A percentile compares a stretch with the other conserved stretches of the same genome.
Conservation (phyloP, 148 eudicot genomes). For the Selenicereus undatus region DNA sequence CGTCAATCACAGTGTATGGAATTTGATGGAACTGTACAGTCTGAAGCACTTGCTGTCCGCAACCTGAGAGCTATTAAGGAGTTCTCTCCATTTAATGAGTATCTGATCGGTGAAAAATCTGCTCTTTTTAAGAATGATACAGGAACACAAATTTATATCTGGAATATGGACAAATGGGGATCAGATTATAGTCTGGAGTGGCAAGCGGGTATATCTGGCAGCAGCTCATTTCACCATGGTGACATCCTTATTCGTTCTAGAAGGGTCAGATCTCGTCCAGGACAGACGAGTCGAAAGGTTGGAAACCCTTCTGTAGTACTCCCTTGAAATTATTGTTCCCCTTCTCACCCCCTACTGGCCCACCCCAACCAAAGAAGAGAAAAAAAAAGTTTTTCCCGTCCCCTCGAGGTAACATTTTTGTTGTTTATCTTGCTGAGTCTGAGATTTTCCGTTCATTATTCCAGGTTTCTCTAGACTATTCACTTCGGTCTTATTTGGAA, state of each 20-base stretch:
- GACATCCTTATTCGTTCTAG: conserved; percentile 59
- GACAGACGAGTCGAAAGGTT: conserved; percentile 57
- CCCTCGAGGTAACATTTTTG: neutral
- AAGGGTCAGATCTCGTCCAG: conserved; percentile 68
- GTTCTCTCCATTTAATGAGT: conserved; percentile 70
- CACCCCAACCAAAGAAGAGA: neutral
- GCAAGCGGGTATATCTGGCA: conserved; percentile 42
- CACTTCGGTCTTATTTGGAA: conserved; percentile 60
- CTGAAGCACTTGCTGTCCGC: conserved; percentile 43
- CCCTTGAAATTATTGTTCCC: neutral
- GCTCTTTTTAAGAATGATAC: conserved; percentile 41
- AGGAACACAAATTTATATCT: conserved; percentile 75
- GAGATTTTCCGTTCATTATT: conserved; percentile 15
- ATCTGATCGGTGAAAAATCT: conserved; percentile 70
- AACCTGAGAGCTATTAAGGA: conserved; percentile 58
- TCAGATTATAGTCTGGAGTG: conserved; percentile 56
- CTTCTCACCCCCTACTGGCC: neutral
- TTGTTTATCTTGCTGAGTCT: neutral
- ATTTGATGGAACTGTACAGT: conserved; percentile 48
- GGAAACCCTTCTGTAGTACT: neutral
- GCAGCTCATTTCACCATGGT: conserved; percentile 59
- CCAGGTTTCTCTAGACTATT: conserved; percentile 68
- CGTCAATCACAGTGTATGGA: conserved; percentile 53
- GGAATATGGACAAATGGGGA: conserved; percentile 80
- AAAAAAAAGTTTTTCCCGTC: neutral